phyloP scores from a whole-genome alignment of 2,329 filamentous ascomycete genomes.

The Aplosporella prunicola region DNA sequence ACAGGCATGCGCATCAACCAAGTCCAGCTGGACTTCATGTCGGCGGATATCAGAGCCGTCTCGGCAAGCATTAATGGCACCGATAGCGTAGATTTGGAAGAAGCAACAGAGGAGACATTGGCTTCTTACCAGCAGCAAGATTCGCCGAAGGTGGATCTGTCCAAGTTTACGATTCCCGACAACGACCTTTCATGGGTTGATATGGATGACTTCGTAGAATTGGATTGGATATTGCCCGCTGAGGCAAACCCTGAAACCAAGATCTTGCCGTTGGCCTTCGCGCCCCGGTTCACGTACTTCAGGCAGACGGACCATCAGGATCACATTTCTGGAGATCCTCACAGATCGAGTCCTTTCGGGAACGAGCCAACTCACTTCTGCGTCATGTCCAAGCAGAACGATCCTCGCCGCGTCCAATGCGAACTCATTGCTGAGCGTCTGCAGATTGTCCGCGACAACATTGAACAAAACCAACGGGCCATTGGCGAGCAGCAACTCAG shows the following conservation, averaged over 20 bases:
- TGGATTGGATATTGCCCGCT: constrained; percentile 90
- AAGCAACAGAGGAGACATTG: constrained; percentile 53
- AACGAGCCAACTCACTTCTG: constrained; percentile 90
- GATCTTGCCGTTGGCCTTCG: constrained; percentile 83
- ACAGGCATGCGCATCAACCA: constrained; percentile 94
- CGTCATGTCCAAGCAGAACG: constrained; percentile 67
- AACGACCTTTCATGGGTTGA: constrained; percentile 96
- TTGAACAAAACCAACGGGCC: constrained; percentile 61
- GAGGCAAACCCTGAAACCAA: constrained; percentile 87
- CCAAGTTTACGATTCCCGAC: constrained; percentile 89
- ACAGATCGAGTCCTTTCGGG: constrained; percentile 80
- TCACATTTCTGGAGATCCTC: constrained; percentile 67
- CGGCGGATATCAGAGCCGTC: constrained; percentile 84
- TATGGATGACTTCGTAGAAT: constrained; percentile 98
- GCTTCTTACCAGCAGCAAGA: constrained; percentile 45
- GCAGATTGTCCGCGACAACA: constrained; percentile 66
- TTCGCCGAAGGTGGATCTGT: constrained; percentile 51
- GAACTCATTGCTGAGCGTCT: constrained; percentile 76
- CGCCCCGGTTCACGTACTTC: constrained; percentile 95
- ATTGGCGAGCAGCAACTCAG: constrained; percentile 67
- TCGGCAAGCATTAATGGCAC: constrained; percentile 83
- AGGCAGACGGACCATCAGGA: constrained; percentile 88
- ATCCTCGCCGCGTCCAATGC: constrained; percentile 79
- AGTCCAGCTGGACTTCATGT: constrained; percentile 83
- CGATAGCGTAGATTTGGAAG: constrained; percentile 63